A percentile compares a stretch with the other conserved stretches of the same genome.
phyloP scores from a whole-genome alignment of 2,329 filamentous ascomycete species.

The Cladosporium phlei region DNA sequence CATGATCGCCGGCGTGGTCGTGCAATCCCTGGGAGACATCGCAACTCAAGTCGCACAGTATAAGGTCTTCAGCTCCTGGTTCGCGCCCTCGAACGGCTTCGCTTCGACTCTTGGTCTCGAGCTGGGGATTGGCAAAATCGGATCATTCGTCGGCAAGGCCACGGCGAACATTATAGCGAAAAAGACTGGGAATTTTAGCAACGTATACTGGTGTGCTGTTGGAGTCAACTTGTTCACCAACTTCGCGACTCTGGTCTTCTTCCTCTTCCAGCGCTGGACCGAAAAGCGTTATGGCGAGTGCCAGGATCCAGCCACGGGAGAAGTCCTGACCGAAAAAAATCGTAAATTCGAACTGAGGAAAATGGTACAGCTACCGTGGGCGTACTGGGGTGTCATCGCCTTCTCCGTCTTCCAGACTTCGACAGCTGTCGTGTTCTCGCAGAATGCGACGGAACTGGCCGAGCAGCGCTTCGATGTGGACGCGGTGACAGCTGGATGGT shows the following conservation, averaged over 20 bases:
- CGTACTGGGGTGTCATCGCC: constrained; percentile 52
- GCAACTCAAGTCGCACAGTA: constrained; percentile 62
- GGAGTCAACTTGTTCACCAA: constrained; percentile 64
- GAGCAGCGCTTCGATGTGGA: constrained; percentile 55
- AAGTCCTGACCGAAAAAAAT: constrained; percentile 56
- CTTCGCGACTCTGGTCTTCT: constrained; percentile 49
- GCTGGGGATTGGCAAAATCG: constrained; percentile 57
- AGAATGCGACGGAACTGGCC: constrained; percentile 58
- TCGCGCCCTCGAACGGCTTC: constrained; percentile 57
- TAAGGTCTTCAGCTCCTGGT: constrained; percentile 62
- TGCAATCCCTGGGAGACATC: constrained; percentile 58
- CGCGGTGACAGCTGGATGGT: constrained; percentile 56
- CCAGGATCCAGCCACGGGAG: constrained; percentile 54
- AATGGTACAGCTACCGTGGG: constrained; percentile 55
- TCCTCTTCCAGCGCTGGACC: constrained; percentile 51
- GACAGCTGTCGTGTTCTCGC: constrained; percentile 50
- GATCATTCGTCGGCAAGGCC: constrained; percentile 56
- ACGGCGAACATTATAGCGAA: constrained; percentile 57
- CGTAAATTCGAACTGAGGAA: constrained; percentile 54
- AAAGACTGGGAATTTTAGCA: constrained; percentile 56
- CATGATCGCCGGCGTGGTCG: constrained; percentile 55
- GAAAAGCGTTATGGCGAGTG: constrained; percentile 45
- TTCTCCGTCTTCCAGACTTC: constrained; percentile 58
- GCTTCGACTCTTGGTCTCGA: constrained; percentile 59
- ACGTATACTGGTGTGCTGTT: constrained; percentile 59